These are phyloP conservation scores for Wallemia mellicola DNA, from an alignment of 1,284 basidiomycete species.

Conservation along the genomic window DNA sequence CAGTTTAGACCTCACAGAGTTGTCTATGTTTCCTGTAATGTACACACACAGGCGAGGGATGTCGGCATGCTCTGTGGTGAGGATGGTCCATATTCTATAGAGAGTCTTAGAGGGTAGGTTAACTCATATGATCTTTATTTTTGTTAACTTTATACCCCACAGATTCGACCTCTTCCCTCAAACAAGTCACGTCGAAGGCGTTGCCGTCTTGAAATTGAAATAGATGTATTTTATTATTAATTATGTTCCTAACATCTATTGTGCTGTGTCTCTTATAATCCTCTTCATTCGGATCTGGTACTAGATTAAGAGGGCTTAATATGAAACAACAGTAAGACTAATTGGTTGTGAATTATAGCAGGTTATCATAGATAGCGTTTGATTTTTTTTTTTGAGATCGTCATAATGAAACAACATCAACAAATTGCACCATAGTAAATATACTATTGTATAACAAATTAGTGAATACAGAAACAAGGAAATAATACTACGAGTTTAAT, in stretches of 20 bases:
- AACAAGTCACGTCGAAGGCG: slow-evolving; percentile 52
- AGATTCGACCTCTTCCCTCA: slow-evolving; percentile 68
- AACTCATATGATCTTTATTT: background rate
- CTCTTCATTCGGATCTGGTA: too few species aligned
- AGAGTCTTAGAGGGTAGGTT: slow-evolving; percentile 35
- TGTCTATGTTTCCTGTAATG: slow-evolving; percentile 84
- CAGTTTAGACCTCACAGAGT: slow-evolving; percentile 36
- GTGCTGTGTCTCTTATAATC: too few species aligned
- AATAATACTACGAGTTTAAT: too few species aligned
- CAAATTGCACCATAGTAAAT: too few species aligned
- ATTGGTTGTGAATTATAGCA: too few species aligned
- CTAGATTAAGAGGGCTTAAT: too few species aligned
- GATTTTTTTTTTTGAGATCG: too few species aligned
- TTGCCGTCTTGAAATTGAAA: background rate
- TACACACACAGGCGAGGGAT: slow-evolving; percentile 19
- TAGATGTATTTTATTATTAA: background rate
- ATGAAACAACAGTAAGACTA: too few species aligned
- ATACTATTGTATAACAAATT: too few species aligned
- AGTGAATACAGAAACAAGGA: too few species aligned
- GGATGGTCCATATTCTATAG: slow-evolving; percentile 24
- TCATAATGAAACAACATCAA: too few species aligned
- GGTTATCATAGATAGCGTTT: too few species aligned
- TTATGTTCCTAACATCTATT: background rate
- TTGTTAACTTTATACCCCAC: background rate
- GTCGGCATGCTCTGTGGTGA: slow-evolving; percentile 11